Percentiles rank a stretch among this genome's conserved stretches.
Conservation (phyloP, 1,284 basidiomycete genomes). For the Malassezia sp. region DNA sequence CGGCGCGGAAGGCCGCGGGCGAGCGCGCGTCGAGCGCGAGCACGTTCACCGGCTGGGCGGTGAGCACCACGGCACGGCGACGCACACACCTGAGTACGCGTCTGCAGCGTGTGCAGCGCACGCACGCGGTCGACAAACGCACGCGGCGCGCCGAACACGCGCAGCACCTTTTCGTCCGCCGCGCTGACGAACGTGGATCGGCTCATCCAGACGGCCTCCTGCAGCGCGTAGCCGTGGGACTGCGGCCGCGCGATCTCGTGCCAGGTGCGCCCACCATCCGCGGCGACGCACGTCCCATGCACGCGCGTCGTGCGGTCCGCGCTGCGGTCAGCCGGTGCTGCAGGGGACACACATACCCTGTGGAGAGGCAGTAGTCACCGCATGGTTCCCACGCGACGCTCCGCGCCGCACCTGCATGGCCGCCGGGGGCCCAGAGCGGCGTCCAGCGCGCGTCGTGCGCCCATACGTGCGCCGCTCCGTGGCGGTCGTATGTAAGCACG, state of each 20-base stretch:
- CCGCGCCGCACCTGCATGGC: constrained; percentile 32
- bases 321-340: too few relatives aligned
- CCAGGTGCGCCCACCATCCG: constrained; percentile 20
- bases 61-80: too few relatives aligned
- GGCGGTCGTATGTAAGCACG: constrained; percentile 37
- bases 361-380: constrained; percentile 35
- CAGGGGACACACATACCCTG: not conserved
- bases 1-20: not conserved
- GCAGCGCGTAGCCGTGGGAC: constrained; percentile 41
- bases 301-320: constrained; percentile 40
- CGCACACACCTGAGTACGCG: not conserved
- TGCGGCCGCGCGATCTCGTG: constrained; percentile 44
- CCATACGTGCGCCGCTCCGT: constrained; percentile 40
- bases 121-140: constrained; percentile 29
- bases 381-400: constrained; percentile 36
- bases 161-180: constrained; percentile 44
- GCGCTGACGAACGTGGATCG: constrained; percentile 39
- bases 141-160: constrained; percentile 37
- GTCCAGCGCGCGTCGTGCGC: constrained; percentile 1
- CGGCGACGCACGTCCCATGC: constrained; percentile 18
- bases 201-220: constrained; percentile 34
- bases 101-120: not conserved
- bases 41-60: constrained; percentile 1
- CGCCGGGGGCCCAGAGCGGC: constrained; percentile 20
- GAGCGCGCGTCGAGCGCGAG: constrained; percentile 1